phyloP scores from a whole-genome alignment of 495 filamentous ascomycete genomes.

The Talaromyces stipitatus region DNA sequence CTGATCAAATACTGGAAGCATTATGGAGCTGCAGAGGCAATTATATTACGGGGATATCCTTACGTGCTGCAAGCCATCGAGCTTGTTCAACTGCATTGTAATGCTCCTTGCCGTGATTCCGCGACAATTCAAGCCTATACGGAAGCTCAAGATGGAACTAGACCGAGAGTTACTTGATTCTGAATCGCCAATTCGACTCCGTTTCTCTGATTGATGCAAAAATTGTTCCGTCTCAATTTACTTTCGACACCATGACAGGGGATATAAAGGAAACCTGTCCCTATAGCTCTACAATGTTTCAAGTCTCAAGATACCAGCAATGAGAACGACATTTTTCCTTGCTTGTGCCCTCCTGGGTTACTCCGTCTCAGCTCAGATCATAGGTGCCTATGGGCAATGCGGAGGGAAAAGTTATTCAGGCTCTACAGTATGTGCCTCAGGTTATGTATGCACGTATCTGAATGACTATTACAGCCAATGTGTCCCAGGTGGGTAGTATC shows the following conservation, averaged over 20 bases:
- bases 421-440: background rate
- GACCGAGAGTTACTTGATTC: background rate
- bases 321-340: background rate
- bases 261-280: background rate
- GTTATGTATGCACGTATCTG: background rate
- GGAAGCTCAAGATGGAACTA: background rate
- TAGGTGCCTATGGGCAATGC: background rate
- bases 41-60: too few species aligned
- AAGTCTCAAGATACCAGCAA: background rate
- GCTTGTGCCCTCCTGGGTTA: background rate
- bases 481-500: background rate
- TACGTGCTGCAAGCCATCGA: background rate
- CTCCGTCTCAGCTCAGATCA: background rate
- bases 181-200: background rate
- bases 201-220: background rate
- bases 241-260: too few species aligned
- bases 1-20: background rate
- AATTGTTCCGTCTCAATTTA: background rate
- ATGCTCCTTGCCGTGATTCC: background rate
- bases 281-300: background rate
- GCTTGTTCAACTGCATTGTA: background rate
- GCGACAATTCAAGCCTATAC: background rate
- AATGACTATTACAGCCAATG: background rate
- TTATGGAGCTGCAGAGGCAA: too few species aligned
- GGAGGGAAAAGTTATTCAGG: background rate